Conservation (phyloP, 164 flowering plant genomes). For the Chimonanthus praecox region DNA sequence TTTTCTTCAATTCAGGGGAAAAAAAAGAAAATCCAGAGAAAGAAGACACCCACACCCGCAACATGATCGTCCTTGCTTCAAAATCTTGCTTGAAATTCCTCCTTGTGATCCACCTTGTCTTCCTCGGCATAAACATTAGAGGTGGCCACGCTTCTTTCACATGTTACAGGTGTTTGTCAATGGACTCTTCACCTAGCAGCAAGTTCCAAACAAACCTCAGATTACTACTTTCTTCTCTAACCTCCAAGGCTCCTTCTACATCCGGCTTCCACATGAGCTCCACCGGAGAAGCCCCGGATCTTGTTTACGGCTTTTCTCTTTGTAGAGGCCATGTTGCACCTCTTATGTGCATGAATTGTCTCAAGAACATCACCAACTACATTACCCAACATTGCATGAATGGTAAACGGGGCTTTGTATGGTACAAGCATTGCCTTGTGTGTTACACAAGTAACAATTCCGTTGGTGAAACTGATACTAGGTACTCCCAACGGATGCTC, state of each 20-base stretch:
- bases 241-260: slow-evolving; percentile 3
- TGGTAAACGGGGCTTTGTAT: background rate
- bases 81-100: background rate
- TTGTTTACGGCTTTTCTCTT: slow-evolving; percentile 6
- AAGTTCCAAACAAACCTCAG: slow-evolving; percentile 6
- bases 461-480: slow-evolving; percentile 1
- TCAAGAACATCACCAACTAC: background rate
- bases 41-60: background rate
- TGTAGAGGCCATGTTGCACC: slow-evolving; percentile 12
- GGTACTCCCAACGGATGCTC: background rate
- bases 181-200: background rate
- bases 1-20: background rate
- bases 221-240: slow-evolving; percentile 1
- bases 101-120: background rate
- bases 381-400: background rate
- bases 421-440: slow-evolving; percentile 13
- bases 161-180: background rate
- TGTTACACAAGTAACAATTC: slow-evolving; percentile 5
- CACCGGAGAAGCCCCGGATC: background rate
- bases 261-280: slow-evolving; percentile 4
- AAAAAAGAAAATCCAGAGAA: background rate
- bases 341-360: slow-evolving; percentile 3
- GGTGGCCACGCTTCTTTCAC: background rate
- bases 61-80: background rate
- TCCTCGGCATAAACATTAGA: background rate